Percentiles rank a stretch among this genome's conserved stretches.
These are phyloP conservation scores for Boletus eberwhitei DNA, from an alignment of 768 basidiomycete genomes.

Conservation along the genomic window DNA sequence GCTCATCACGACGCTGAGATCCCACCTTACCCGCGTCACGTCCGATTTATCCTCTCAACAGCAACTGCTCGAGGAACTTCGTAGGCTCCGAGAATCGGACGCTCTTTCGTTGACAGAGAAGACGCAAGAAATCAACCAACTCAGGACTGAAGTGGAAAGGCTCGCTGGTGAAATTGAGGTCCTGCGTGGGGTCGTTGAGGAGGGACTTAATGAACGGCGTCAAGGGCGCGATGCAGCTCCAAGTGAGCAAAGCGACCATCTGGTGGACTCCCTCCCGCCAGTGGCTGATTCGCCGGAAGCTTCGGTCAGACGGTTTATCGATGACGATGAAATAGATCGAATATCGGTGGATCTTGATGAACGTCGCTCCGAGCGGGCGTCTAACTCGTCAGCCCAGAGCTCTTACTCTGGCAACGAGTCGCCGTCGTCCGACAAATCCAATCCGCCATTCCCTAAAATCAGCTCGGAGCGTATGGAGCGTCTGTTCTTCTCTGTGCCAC, in stretches of 20 bases:
- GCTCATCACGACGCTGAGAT: constrained; percentile 66
- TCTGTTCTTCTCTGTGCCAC: constrained; percentile 77
- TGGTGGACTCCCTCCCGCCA: constrained; percentile 1
- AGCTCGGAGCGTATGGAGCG: constrained; percentile 74
- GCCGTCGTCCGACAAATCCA: constrained; percentile 2
- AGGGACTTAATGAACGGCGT: constrained; percentile 74
- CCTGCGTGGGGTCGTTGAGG: constrained; percentile 82
- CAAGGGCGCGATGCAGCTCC: constrained; percentile 43
- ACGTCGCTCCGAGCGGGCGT: constrained; percentile 51
- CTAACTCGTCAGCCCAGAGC: constrained; percentile 26
- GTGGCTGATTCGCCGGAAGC: constrained; percentile 3
- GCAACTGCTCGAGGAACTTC: constrained; percentile 62
- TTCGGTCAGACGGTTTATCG: constrained; percentile 41
- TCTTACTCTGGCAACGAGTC: constrained; percentile 6
- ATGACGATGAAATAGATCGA: constrained; percentile 55
- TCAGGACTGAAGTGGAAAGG: constrained; percentile 75
- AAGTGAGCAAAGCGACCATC: constrained; percentile 4
- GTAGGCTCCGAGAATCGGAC: constrained; percentile 61
- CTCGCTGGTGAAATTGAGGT: constrained; percentile 85
- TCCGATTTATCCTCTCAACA: constrained; percentile 77
- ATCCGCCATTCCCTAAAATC: constrained; percentile 76
- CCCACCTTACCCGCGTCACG: constrained; percentile 75
- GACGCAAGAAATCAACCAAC: constrained; percentile 59
- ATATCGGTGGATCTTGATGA: constrained; percentile 69
- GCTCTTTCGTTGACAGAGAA: constrained; percentile 54